Conservation (phyloP, 1,139 yeast species). For the Sugiyamaella pinicola region DNA sequence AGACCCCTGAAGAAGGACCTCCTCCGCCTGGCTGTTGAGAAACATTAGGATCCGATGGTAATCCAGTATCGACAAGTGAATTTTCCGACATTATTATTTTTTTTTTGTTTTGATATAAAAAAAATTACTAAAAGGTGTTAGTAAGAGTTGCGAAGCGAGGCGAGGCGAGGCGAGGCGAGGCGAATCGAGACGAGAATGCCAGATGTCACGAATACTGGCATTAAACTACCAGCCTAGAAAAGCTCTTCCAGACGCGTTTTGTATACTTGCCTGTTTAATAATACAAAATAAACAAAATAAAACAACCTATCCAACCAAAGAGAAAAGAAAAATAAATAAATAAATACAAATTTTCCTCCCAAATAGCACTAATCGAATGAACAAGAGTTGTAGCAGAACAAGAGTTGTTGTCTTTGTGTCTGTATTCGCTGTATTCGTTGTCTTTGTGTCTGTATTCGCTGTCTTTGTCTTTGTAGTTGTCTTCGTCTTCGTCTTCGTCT, state of each 20-base stretch:
- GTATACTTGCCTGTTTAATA: background rate
- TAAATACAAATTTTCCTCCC: constrained; percentile 6
- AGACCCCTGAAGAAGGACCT: constrained; percentile 17
- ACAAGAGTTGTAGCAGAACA: background rate
- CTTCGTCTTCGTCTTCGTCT: too few species aligned
- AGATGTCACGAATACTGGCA: too few species aligned
- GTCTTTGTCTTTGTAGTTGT: background rate
- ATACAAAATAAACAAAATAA: constrained; percentile 1
- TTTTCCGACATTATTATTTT: constrained; percentile 24
- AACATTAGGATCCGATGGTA: constrained; percentile 23
- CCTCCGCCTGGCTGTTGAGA: constrained; percentile 20
- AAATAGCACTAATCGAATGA: background rate
- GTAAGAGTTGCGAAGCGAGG: too few species aligned
- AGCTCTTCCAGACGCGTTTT: background rate
- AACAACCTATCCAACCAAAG: constrained; percentile 2
- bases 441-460: too few species aligned
- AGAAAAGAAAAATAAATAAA: constrained; percentile 7
- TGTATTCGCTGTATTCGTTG: too few species aligned
- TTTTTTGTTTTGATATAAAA: background rate
- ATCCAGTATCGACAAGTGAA: constrained; percentile 25
- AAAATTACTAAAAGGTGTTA: background rate
- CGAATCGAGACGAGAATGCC: too few species aligned
- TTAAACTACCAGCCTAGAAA: background rate
- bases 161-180: background rate
- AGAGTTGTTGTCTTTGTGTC: background rate